A percentile compares a stretch with the other conserved stretches of the same genome.
Evolutionary conservation across 306 rosid species (phyloP).

Genomic region (Begonia masoniana): DNA sequence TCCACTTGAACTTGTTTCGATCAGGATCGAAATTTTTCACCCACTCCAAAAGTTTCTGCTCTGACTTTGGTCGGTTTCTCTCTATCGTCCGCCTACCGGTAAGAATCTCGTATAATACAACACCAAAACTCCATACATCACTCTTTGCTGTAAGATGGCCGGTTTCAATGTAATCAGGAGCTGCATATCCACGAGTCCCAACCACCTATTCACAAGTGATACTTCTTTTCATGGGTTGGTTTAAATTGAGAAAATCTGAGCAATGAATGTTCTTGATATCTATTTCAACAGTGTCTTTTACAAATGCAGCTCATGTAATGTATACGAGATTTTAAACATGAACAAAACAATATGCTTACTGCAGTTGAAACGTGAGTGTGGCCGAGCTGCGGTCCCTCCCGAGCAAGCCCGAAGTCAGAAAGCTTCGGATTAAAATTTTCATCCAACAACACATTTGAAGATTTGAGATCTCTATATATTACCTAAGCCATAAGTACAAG

Average conservation of each 20-base stretch:
- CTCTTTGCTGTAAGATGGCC: conserved; percentile 86
- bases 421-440: conserved; percentile 60
- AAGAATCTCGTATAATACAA: conserved; percentile 64
- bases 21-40: conserved; percentile 53
- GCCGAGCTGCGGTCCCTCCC: conserved; percentile 73
- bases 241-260: no score
- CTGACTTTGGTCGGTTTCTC: conserved; percentile 49
- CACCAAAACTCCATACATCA: conserved; percentile 86
- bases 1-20: conserved; percentile 32
- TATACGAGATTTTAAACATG: no score
- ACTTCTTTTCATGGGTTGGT: no score
- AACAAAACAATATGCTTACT: conserved; percentile 34
- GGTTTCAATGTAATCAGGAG: conserved; percentile 77
- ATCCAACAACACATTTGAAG: conserved; percentile 62
- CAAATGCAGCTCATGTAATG: no score
- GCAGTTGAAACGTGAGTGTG: conserved; percentile 83
- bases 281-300: no score
- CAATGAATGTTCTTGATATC: background rate
- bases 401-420: conserved; percentile 85
- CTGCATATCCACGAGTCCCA: conserved; percentile 86
- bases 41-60: conserved; percentile 81
- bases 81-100: conserved; percentile 66
- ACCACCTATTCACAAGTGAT: conserved; percentile 33
- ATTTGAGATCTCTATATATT: conserved; percentile 68
- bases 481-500: conserved; percentile 25